Evolutionary conservation across 768 basidiomycete genomes (phyloP).

Genomic region (Glaciozyma martinii): DNA sequence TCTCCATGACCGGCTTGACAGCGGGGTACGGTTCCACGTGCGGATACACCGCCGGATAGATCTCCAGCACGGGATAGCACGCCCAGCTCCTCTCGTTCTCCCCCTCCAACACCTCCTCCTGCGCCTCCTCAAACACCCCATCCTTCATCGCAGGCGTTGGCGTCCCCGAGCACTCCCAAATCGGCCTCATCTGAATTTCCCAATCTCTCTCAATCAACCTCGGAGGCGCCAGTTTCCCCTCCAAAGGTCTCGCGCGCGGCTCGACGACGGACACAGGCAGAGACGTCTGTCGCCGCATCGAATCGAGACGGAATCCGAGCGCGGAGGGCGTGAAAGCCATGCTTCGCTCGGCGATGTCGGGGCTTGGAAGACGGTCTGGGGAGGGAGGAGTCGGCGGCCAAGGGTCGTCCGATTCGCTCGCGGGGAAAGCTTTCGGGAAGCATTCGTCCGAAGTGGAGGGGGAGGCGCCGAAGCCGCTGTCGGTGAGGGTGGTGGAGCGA

Average conservation of each 20-base stretch:
- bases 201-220: neutral
- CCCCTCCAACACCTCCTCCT: neutral
- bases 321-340: neutral
- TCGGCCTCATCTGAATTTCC: neutral
- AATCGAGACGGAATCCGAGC: neutral
- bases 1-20: neutral
- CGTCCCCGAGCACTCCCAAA: constrained; percentile 1
- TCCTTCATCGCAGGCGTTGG: neutral
- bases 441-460: neutral
- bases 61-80: neutral
- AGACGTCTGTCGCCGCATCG: neutral
- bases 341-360: neutral
- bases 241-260: neutral
- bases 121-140: neutral
- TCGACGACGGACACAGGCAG: neutral
- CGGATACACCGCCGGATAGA: neutral
- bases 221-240: neutral
- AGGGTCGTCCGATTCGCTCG: neutral
- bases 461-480: neutral
- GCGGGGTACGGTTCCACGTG: neutral
- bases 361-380: neutral
- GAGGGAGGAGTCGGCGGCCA: neutral
- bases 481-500: neutral
- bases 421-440: neutral
- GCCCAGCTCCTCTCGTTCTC: neutral